Evolutionary conservation across 208 protist genomes (phyloP).

Genomic region (Wallacemonas sp.): DNA sequence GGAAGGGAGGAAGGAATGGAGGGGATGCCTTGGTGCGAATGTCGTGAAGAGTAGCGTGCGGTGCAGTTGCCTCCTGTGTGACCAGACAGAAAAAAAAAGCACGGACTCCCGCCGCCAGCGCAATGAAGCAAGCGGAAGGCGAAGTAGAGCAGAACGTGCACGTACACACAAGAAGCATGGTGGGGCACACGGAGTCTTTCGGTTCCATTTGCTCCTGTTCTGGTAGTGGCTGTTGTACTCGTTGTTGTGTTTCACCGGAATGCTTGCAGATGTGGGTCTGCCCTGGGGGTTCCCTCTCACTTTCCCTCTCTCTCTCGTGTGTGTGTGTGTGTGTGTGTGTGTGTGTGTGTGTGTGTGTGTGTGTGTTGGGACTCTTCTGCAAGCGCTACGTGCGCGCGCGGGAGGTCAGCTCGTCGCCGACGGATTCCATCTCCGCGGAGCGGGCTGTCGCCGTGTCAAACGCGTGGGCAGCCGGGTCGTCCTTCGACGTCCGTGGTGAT

Average conservation of each 20-base stretch:
- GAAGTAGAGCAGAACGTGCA: not conserved
- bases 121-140: not conserved
- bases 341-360: not conserved
- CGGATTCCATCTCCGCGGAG: slow-evolving; percentile 40
- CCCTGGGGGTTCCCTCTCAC: no score
- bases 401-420: slow-evolving; percentile 37
- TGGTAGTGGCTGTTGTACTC: no score
- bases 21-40: no score
- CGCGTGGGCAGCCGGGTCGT: not conserved
- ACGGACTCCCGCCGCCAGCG: not conserved
- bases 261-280: no score
- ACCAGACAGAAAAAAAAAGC: not conserved
- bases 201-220: no score
- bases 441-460: slow-evolving; percentile 33
- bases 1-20: no score
- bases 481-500: not conserved
- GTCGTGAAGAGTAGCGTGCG: no score
- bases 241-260: no score
- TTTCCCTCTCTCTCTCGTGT: no score
- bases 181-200: no score
- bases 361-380: not conserved
- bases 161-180: no score
- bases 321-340: no score
- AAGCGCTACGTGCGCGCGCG: slow-evolving; percentile 19
- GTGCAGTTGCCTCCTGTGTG: not conserved